Evolutionary conservation across 2,329 filamentous ascomycete genomes (phyloP).

Genomic region (Neopestalotiopsis sp.): DNA sequence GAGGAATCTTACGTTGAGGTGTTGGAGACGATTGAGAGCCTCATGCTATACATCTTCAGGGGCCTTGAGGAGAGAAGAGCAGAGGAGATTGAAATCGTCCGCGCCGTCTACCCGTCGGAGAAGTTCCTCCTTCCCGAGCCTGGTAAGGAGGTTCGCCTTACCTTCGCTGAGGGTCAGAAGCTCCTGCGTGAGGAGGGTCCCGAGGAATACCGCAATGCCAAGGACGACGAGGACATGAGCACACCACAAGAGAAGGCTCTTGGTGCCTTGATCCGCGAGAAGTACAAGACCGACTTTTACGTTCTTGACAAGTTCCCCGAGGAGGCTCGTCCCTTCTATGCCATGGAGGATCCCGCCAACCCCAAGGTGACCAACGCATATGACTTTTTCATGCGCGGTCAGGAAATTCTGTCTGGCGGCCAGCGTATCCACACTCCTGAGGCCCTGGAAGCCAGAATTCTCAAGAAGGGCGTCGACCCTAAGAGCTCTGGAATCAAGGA

Average conservation of each 20-base stretch:
- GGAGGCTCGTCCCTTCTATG: slow-evolving; percentile 88
- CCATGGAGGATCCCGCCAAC: slow-evolving; percentile 68
- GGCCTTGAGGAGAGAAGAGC: slow-evolving; percentile 71
- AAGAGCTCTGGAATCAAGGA: slow-evolving; percentile 79
- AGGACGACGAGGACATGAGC: slow-evolving; percentile 79
- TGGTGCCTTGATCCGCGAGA: slow-evolving; percentile 82
- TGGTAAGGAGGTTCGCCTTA: slow-evolving; percentile 77
- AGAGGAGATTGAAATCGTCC: slow-evolving; percentile 75
- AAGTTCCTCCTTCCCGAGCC: slow-evolving; percentile 76
- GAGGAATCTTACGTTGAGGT: slow-evolving; percentile 80
- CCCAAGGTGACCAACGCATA: slow-evolving; percentile 59
- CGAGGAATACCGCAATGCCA: slow-evolving; percentile 69
- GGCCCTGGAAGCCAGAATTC: slow-evolving; percentile 79
- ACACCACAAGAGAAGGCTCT: slow-evolving; percentile 89
- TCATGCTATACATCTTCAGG: slow-evolving; percentile 81
- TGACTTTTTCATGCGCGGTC: slow-evolving; percentile 86
- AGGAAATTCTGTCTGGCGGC: slow-evolving; percentile 75
- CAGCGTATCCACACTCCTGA: slow-evolving; percentile 86
- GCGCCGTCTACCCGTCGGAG: slow-evolving; percentile 77
- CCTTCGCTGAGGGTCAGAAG: slow-evolving; percentile 78
- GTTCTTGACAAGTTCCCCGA: slow-evolving; percentile 96
- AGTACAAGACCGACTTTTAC: slow-evolving; percentile 96
- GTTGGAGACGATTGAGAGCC: slow-evolving; percentile 71
- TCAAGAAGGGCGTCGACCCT: slow-evolving; percentile 81
- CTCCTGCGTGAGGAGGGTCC: slow-evolving; percentile 78